Percentiles rank a stretch among this genome's conserved stretches.
These are phyloP conservation scores for Candida ponderosae DNA, from an alignment of 805 yeast genomes.

Conservation along the genomic window DNA sequence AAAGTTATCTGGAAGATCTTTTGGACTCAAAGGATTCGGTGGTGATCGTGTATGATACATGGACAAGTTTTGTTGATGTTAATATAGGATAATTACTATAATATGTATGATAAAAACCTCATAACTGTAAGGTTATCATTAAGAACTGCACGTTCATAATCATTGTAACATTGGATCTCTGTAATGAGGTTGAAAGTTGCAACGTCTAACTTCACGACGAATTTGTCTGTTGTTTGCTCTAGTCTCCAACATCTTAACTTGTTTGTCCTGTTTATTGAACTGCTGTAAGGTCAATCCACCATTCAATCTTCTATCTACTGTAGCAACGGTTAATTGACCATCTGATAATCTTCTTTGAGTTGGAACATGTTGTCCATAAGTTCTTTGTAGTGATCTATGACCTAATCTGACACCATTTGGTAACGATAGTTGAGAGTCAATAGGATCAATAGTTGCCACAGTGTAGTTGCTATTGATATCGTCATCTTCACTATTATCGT, in stretches of 20 bases:
- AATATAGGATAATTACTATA: too few species aligned
- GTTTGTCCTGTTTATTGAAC: conserved; percentile 41
- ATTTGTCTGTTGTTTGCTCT: conserved; percentile 32
- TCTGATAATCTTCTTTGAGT: conserved; percentile 41
- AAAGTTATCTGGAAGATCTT: conserved; percentile 23
- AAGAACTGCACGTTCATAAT: too few species aligned
- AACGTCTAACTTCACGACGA: conserved; percentile 52
- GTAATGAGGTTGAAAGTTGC: conserved; percentile 80
- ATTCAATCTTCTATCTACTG: conserved; percentile 62
- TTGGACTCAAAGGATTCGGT: conserved; percentile 19
- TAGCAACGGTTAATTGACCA: conserved; percentile 66
- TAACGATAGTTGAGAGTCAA: conserved; percentile 59
- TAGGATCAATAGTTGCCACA: conserved; percentile 34
- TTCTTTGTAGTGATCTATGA: conserved; percentile 68
- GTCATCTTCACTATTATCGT: conserved; percentile 18
- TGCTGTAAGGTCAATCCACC: conserved; percentile 56
- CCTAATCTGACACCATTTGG: conserved; percentile 79
- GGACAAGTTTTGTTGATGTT: too few species aligned
- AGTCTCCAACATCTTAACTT: conserved; percentile 33
- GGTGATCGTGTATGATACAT: too few species aligned
- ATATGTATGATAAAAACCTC: too few species aligned
- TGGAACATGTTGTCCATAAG: conserved; percentile 57
- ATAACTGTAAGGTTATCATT: too few species aligned
- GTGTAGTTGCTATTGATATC: conserved; percentile 25
- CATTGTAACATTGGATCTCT: conserved; percentile 60